Conservation (phyloP, 2,329 filamentous ascomycete species). For the Botryotinia convoluta region DNA sequence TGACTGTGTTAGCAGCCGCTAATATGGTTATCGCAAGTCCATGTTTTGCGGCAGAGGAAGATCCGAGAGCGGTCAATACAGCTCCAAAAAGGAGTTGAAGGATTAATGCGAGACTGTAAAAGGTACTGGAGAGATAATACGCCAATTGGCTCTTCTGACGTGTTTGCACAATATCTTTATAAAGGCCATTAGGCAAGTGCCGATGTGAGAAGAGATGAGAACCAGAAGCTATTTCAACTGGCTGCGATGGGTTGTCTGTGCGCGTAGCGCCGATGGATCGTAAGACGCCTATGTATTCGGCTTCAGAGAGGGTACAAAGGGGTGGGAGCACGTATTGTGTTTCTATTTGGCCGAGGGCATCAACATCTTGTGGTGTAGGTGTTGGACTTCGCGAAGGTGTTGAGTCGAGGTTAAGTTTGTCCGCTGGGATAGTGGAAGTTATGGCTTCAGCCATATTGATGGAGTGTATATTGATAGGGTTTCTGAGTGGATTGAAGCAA, state of each 20-base stretch:
- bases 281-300: constrained; percentile 4
- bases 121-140: constrained; percentile 26
- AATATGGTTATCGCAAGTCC: constrained; percentile 28
- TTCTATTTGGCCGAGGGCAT: constrained; percentile 12
- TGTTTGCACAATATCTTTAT: constrained; percentile 26
- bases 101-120: constrained; percentile 29
- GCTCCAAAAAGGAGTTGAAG: constrained; percentile 32
- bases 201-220: constrained; percentile 14
- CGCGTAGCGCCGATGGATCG: constrained; percentile 7
- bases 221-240: constrained; percentile 6
- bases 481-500: neutral
- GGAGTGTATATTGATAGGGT: too few species aligned
- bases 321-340: constrained; percentile 15
- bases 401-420: neutral
- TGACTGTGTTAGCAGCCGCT: constrained; percentile 29
- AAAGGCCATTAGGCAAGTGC: constrained; percentile 28
- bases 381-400: neutral
- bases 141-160: constrained; percentile 22
- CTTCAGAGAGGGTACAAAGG: constrained; percentile 6
- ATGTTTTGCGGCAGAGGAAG: constrained; percentile 19
- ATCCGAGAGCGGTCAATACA: constrained; percentile 30
- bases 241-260: constrained; percentile 1
- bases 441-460: neutral
- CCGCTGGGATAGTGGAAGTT: neutral
- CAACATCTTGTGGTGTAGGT: constrained; percentile 14